Percentiles rank a stretch among this genome's conserved stretches.
These are phyloP conservation scores for Kockovaella imperatae DNA, from an alignment of 768 basidiomycete species.

Conservation along the genomic window DNA sequence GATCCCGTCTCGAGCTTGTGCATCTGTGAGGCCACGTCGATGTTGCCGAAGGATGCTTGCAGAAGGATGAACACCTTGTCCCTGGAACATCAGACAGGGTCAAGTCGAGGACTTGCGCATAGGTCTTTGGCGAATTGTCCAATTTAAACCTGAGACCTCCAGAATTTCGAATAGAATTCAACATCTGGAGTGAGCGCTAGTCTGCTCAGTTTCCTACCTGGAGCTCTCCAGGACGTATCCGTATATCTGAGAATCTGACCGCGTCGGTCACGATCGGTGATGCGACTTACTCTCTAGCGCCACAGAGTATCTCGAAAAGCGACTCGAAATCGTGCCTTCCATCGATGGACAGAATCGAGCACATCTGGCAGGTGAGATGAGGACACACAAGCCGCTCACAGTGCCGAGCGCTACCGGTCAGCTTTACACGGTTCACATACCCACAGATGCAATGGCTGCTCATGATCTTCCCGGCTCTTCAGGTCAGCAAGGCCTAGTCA, in stretches of 20 bases:
- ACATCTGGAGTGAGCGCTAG: conserved; percentile 50
- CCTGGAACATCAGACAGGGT: conserved; percentile 6
- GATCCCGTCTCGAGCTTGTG: conserved; percentile 57
- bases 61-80: conserved; percentile 77
- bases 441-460: conserved; percentile 27
- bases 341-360: conserved; percentile 18
- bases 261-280: not conserved
- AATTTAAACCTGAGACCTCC: conserved; percentile 72
- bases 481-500: not conserved
- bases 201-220: conserved; percentile 46
- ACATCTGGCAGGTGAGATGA: too few relatives aligned
- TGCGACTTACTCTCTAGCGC: conserved; percentile 25
- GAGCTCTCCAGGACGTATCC: conserved; percentile 32
- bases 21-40: conserved; percentile 50
- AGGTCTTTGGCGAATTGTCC: conserved; percentile 58
- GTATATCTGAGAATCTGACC: conserved; percentile 28
- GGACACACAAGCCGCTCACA: conserved; percentile 2
- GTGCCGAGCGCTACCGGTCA: conserved; percentile 8
- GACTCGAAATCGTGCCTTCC: conserved; percentile 9
- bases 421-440: too few relatives aligned
- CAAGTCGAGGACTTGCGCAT: conserved; percentile 38
- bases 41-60: conserved; percentile 54
- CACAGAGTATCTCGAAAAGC: conserved; percentile 18
- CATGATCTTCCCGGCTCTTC: conserved; percentile 27
- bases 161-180: conserved; percentile 38